Conservation (phyloP, 2,329 filamentous ascomycete genomes). For the Sporothrix curviconia region DNA sequence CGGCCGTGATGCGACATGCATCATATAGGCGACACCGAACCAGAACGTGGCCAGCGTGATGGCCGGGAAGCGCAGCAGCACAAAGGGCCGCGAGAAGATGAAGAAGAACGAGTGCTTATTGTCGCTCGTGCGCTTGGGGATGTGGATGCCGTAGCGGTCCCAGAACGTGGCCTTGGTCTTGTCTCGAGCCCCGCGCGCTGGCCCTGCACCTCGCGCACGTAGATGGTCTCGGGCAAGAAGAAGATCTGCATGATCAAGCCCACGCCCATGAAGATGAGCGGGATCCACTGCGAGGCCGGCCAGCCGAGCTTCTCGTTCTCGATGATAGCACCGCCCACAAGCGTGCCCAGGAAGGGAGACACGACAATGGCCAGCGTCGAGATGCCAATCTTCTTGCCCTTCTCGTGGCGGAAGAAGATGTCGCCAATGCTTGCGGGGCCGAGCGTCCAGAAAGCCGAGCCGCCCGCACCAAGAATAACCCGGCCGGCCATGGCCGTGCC, state of each 20-base stretch:
- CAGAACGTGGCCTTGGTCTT: slow-evolving; percentile 1
- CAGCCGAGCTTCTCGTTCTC: slow-evolving; percentile 1
- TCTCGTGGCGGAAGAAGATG: slow-evolving; percentile 6
- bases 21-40: slow-evolving; percentile 10
- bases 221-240: slow-evolving; percentile 5
- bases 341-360: not conserved
- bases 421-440: slow-evolving; percentile 6
- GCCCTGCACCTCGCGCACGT: slow-evolving; percentile 2
- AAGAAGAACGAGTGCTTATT: slow-evolving; percentile 3
- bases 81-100: slow-evolving; percentile 7
- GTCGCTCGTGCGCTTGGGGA: not conserved
- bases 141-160: slow-evolving; percentile 6
- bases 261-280: slow-evolving; percentile 6
- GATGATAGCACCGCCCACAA: slow-evolving; percentile 3
- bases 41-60: not conserved
- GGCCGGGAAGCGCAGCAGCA: not conserved
- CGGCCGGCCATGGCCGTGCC: slow-evolving; percentile 1
- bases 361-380: slow-evolving; percentile 8
- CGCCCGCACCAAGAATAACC: slow-evolving; percentile 5
- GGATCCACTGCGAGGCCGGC: slow-evolving; percentile 7
- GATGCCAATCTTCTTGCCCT: slow-evolving; percentile 6
- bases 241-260: slow-evolving; percentile 7
- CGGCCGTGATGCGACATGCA: slow-evolving; percentile 6
- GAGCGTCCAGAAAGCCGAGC: slow-evolving; percentile 2
- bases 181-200: not conserved